Conservation (phyloP, 768 basidiomycete genomes). For the Exidia glandulosa region DNA sequence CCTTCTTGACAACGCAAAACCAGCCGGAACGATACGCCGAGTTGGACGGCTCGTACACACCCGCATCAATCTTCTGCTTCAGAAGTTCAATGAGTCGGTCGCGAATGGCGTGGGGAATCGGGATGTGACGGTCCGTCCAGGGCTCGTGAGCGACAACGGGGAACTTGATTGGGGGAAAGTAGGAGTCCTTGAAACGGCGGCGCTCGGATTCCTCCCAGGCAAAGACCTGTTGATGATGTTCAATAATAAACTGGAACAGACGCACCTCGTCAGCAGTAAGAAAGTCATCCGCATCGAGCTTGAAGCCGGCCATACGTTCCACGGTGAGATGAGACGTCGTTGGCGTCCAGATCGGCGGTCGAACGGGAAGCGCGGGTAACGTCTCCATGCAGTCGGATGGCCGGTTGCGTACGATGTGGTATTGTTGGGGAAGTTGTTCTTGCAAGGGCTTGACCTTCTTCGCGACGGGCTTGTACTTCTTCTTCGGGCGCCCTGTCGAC, state of each 20-base stretch:
- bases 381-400: slow-evolving; percentile 6
- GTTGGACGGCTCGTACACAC: slow-evolving; percentile 30
- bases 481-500: too few species aligned
- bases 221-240: too few species aligned
- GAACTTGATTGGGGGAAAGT: slow-evolving; percentile 23
- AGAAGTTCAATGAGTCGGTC: slow-evolving; percentile 22
- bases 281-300: slow-evolving; percentile 13
- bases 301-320: slow-evolving; percentile 8
- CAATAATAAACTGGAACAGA: too few species aligned
- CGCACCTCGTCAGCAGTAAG: slow-evolving; percentile 23
- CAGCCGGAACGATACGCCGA: slow-evolving; percentile 27
- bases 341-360: slow-evolving; percentile 5
- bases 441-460: slow-evolving; percentile 10
- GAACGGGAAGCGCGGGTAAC: slow-evolving; percentile 3
- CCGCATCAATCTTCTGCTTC: slow-evolving; percentile 24
- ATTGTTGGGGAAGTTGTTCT: slow-evolving; percentile 10
- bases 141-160: slow-evolving; percentile 25
- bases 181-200: slow-evolving; percentile 20
- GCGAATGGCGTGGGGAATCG: slow-evolving; percentile 17
- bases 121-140: slow-evolving; percentile 20
- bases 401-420: slow-evolving; percentile 8
- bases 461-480: slow-evolving; percentile 16
- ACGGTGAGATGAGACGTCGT: slow-evolving; percentile 6
- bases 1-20: too few species aligned
- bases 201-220: slow-evolving; percentile 28